Base-by-base conservation (phyloP, 768 basidiomycete species). In the Obba rivulosa region DNA sequence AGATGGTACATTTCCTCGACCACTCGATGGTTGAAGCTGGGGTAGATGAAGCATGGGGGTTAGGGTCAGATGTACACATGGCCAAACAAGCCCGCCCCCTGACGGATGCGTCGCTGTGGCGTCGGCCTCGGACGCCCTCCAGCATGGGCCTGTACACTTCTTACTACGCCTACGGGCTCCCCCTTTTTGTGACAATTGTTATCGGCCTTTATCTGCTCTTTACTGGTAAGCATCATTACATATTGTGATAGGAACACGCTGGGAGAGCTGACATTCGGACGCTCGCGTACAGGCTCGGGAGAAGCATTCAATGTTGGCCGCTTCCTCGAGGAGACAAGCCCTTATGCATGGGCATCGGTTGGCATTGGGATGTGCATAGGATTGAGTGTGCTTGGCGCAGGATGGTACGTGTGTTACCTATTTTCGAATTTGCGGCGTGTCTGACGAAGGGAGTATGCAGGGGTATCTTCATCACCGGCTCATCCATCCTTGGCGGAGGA, bases 381-480 rank as follows among this genome's bases (percentile, higher is more conserved):
- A 3, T 64, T 98, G 45, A 93, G 91, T 60, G 93, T 96, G 2
- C 70, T 92, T 2, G 96, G 95, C 50, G 96, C 95, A 41, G 95
- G 87, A 69, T 98, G 96, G 96, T 95, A 40, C 52, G 88, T 68
- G 18, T n/a, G 36, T 13, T 17, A 10, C 11, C 16, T 37, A n/a
- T 21, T 11, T 21, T 45, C 9, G n/a, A n/a, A n/a, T 43, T 35
- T 34, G 14, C 34, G 4, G n/a, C 17, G 17, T 2, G 17, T 17
- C 16, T 24, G 8, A 43, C 25, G 41, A 24, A 11, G 5, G n/a
- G 2, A 31, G 13, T 37, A 52, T 34, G 51, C 50, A 98, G 95
- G 95, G 95, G 95, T 43, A 98, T 99, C 64, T 92, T 95, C 73
- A 71, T 98, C 48, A 98, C 96, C 1, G 96, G 96, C 46, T 71